Percentiles rank a stretch among this genome's conserved stretches.
Evolutionary conservation across 495 filamentous ascomycete genomes (phyloP).

Genomic region (Penicillium bialowiezense): DNA sequence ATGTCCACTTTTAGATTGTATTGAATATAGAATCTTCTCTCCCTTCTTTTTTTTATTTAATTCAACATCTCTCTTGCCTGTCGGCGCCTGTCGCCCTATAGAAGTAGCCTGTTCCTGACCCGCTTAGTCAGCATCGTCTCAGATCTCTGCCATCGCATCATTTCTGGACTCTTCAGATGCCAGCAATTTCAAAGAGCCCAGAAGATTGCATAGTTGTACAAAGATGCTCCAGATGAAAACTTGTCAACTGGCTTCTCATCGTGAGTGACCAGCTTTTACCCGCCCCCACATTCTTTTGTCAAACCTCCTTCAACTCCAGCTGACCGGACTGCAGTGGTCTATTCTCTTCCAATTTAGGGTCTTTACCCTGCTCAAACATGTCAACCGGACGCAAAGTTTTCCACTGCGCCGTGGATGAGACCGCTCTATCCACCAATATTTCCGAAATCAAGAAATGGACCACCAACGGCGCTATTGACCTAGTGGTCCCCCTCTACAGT

Average conservation of each 20-base stretch:
- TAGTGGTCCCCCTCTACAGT: constrained; percentile 71
- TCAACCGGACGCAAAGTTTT: constrained; percentile 59
- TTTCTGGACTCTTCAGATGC: constrained; percentile 1
- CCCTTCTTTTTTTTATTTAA: background rate
- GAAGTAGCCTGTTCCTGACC: background rate
- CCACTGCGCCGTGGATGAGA: constrained; percentile 74
- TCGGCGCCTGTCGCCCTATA: too few species aligned
- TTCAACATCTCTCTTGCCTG: too few species aligned
- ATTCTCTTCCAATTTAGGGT: constrained; percentile 32
- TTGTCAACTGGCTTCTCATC: constrained; percentile 27
- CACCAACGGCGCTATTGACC: constrained; percentile 57
- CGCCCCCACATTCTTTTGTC: constrained; percentile 35
- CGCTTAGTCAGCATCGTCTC: constrained; percentile 10
- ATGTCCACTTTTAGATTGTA: constrained; percentile 12
- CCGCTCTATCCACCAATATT: constrained; percentile 65
- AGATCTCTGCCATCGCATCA: constrained; percentile 7
- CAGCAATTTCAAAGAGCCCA: constrained; percentile 25
- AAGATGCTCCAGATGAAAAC: constrained; percentile 46
- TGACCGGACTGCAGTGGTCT: constrained; percentile 35
- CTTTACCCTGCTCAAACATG: constrained; percentile 30
- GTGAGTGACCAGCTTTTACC: constrained; percentile 29
- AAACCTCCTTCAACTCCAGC: constrained; percentile 32
- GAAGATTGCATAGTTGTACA: background rate
- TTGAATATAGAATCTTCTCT: constrained; percentile 2
- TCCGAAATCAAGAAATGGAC: constrained; percentile 69